Evolutionary conservation across 495 filamentous ascomycete genomes (phyloP).

Genomic region (Penicillium samsonianum): DNA sequence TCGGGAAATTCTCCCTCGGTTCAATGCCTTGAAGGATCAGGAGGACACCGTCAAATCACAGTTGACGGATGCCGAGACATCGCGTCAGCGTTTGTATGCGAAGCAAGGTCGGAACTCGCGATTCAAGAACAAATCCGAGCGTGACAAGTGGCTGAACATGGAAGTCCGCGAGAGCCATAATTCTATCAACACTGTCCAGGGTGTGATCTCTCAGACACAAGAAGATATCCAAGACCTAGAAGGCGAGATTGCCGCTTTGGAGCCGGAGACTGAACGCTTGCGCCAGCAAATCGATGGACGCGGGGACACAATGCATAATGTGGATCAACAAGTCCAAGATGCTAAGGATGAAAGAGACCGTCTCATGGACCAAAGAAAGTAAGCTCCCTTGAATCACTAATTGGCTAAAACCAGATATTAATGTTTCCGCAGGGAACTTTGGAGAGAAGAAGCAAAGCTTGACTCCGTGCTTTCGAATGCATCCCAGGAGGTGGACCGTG

Average conservation of each 20-base stretch:
- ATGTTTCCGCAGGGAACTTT: conserved; percentile 59
- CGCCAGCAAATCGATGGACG: conserved; percentile 76
- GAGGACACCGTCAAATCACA: conserved; percentile 68
- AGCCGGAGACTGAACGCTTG: conserved; percentile 69
- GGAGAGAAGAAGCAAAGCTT: conserved; percentile 86
- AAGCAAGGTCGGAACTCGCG: conserved; percentile 92
- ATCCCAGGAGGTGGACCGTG: conserved; percentile 67
- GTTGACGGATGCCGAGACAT: conserved; percentile 73
- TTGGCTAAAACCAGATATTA: conserved; percentile 4
- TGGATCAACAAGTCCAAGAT: conserved; percentile 70
- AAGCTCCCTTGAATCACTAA: conserved; percentile 14
- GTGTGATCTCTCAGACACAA: conserved; percentile 75
- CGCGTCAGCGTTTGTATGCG: conserved; percentile 78
- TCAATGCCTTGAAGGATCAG: conserved; percentile 69
- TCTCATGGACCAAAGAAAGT: conserved; percentile 84
- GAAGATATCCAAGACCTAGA: conserved; percentile 83
- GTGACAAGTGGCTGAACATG: conserved; percentile 78
- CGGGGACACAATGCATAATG: conserved; percentile 66
- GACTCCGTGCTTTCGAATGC: conserved; percentile 75
- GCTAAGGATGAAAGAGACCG: conserved; percentile 81
- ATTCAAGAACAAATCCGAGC: conserved; percentile 83
- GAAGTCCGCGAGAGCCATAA: conserved; percentile 81
- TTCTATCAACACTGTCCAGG: conserved; percentile 74
- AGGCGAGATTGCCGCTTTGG: conserved; percentile 65
- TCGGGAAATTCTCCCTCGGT: conserved; percentile 67